Evolutionary conservation across 306 rosid species (phyloP).

Genomic region (Casuarina glauca): DNA sequence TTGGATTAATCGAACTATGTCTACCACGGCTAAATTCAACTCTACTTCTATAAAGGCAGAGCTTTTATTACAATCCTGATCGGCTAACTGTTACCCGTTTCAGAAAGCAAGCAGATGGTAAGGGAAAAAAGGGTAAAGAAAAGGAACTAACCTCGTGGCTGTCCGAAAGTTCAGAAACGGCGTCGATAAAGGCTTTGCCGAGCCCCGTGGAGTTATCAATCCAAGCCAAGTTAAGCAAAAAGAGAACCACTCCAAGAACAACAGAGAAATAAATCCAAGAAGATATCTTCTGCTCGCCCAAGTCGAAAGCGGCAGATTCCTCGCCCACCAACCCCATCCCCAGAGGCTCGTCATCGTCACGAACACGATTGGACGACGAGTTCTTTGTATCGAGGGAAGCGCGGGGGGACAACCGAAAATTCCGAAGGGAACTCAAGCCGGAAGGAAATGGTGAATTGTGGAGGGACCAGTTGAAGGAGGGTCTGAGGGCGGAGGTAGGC

Average conservation of each 20-base stretch:
- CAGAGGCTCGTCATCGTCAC: conserved; percentile 14
- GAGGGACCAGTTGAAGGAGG: background rate
- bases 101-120: background rate
- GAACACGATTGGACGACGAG: conserved; percentile 8
- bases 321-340: conserved; percentile 47
- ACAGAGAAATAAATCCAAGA: conserved; percentile 67
- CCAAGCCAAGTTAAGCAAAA: conserved; percentile 66
- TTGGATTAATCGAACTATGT: background rate
- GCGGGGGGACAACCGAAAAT: conserved; percentile 21
- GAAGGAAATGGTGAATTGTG: conserved; percentile 1
- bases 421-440: background rate
- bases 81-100: background rate
- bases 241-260: conserved; percentile 66
- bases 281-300: conserved; percentile 63
- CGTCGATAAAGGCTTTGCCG: conserved; percentile 64
- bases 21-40: background rate
- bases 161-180: conserved; percentile 64
- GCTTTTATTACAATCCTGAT: background rate
- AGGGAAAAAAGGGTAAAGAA: background rate
- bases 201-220: conserved; percentile 72
- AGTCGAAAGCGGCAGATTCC: conserved; percentile 68
- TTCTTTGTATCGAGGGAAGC: conserved; percentile 39
- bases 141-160: conserved; percentile 57
- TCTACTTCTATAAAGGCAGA: background rate
- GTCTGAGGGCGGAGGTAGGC: conserved; percentile 1